Evolutionary conservation across 306 rosid species (phyloP), one percentile per base, ranked within the genome.

Genomic region (Hippophae gyantsensis): DNA sequence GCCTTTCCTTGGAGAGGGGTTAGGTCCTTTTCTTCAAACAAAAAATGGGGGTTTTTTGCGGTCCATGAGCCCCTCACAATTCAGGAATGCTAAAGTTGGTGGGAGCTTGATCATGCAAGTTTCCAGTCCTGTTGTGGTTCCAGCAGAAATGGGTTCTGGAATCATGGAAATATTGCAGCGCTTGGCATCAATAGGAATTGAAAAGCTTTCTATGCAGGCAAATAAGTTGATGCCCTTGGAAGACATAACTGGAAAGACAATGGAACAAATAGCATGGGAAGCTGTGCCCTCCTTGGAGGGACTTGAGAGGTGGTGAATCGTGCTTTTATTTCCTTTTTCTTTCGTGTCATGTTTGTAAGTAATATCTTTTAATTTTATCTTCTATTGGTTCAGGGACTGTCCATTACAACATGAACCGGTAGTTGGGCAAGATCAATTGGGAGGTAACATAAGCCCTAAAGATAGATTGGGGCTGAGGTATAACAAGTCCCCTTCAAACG

Each of bases 111-210:
- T 88, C 72, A 78, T 85, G 85, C 99, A 92, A 72, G 93, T 88
- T 78, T 92, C 96, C 43, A 78, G 77, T 66, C 93, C 99, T 13
- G 85, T 88, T 43, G 96, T 92, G 45, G 77, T 92, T 41, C 99
- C 96, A 52, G 93, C 93, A 42, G 90, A 88, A 76, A 92, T 85
- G 96, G 96, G 96, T 70, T 85, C 95, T 57, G 89, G 87, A 64
- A 75, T 84, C 53, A 80, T 78, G 83, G 95, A 84, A 55, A 83
- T 84, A 49, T 64, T 92, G 77, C 89, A 82, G 76, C 58, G 73
- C 62, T 78, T 88, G 72, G 96, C 90, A 45, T 83, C 95, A 9
- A 71, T 77, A 38, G 99, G 99, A 69, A 82, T 92, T 61, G 96
- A 92, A 74, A 92, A 85, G 75, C 99, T 92, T 75, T 85, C 99